Base-by-base conservation (phyloP, 1,284 basidiomycete genomes). In the Peniophora sp. region DNA sequence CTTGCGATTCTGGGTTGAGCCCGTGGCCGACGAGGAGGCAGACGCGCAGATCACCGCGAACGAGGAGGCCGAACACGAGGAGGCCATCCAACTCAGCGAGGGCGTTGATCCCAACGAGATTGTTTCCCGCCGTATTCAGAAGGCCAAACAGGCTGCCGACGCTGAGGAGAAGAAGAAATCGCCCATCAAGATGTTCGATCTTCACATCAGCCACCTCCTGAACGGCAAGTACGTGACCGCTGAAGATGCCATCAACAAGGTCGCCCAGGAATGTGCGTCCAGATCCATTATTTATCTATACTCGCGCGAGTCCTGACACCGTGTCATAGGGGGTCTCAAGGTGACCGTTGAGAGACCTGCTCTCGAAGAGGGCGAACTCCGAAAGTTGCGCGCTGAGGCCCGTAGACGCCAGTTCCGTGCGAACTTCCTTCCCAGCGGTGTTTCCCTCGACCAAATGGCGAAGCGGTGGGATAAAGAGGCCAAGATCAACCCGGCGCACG, bases 1-100 rank as follows among this genome's bases (percentile, higher is more conserved):
- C 23, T 68, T 92, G 58, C 72, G 77, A 14, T 70, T 88, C 2
- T 90, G 79, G 72, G 76, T 89, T 8, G 76, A 87, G 60, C 88
- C 86, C 9, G 65, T 64, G 2, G 68, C 43, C 10, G 22, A 45
- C 18, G 43, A 22, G n/a, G 23, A 22, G 43, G 43, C 18, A 24
- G 23, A 45, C 23, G 20, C 43, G 43, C 23, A 22, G 43, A 20
- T 20, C 9, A 20, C 18, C 12, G 43, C 5, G 17, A 24, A 24
- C 12, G 43, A 24, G 10, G 10, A n/a, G 18, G 5, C 15, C 22
- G 43, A 15, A 10, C 43, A 14, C 9, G 18, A 14, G 8, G 27
- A 32, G 27, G 27, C 27, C 5, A 12, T 32, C 27, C 27, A 32
- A 12, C 27, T 32, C 12, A 12, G 27, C 5, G 27, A 32, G 27